These are phyloP conservation scores for Domatiomyces globalis DNA, from an alignment of 2,329 filamentous ascomycete species.

Conservation along the genomic window DNA sequence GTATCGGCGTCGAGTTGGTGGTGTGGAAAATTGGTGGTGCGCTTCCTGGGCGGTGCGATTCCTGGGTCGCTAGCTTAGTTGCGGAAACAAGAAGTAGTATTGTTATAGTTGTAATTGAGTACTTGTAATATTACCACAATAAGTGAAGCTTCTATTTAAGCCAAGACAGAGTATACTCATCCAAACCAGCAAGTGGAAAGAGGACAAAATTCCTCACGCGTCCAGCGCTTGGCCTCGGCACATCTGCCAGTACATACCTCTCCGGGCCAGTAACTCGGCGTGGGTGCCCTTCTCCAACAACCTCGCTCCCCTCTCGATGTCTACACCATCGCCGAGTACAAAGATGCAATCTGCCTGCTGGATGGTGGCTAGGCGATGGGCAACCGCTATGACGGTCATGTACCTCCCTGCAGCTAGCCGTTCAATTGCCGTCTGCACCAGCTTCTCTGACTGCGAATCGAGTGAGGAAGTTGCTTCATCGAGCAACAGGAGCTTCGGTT, in stretches of 20 bases:
- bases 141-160: too few relatives aligned
- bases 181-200: too few relatives aligned
- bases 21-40: too few relatives aligned
- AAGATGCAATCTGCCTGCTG: conserved; percentile 70
- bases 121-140: too few relatives aligned
- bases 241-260: conserved; percentile 42
- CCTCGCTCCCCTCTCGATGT: conserved; percentile 21
- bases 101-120: too few relatives aligned
- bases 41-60: too few relatives aligned
- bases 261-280: conserved; percentile 38
- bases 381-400: conserved; percentile 57
- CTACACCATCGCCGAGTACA: conserved; percentile 51
- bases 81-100: too few relatives aligned
- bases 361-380: conserved; percentile 62
- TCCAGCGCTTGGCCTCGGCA: conserved; percentile 17
- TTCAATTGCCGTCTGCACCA: conserved; percentile 57
- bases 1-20: too few relatives aligned
- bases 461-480: conserved; percentile 48
- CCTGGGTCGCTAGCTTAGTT: too few relatives aligned
- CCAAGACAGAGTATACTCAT: too few relatives aligned
- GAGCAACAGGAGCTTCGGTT: conserved; percentile 39
- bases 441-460: conserved; percentile 51
- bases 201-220: conserved; percentile 10
- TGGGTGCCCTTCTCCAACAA: conserved; percentile 51
- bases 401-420: conserved; percentile 38